phyloP scores from a whole-genome alignment of 257 asterid genomes.

The Petunia axillaris region DNA sequence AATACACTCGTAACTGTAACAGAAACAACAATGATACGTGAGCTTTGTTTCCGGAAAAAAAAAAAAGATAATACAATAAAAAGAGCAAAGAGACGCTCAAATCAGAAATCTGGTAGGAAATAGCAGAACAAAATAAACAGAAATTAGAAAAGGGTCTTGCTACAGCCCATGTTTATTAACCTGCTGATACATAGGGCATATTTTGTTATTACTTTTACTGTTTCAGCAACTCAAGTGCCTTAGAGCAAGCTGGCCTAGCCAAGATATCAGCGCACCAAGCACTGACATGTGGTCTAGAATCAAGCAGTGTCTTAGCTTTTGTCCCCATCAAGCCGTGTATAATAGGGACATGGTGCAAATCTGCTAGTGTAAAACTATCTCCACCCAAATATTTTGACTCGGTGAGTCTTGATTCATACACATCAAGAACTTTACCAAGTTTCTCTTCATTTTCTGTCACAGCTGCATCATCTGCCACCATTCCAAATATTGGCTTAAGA shows the following conservation, averaged over 20 bases:
- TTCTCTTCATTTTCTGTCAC: constrained; percentile 31
- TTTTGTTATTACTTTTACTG: background rate
- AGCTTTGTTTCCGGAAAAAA: no score
- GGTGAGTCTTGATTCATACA: constrained; percentile 52
- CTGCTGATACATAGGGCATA: background rate
- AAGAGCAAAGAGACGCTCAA: background rate
- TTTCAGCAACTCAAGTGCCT: constrained; percentile 1
- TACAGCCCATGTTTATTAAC: background rate
- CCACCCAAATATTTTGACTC: constrained; percentile 43
- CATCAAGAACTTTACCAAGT: constrained; percentile 47
- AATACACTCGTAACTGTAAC: no score
- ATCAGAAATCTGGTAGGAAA: background rate
- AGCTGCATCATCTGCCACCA: constrained; percentile 30
- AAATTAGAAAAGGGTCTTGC: background rate
- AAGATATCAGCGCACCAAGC: constrained; percentile 12
- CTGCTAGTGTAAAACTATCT: background rate
- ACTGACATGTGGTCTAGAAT: constrained; percentile 20
- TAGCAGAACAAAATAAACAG: background rate
- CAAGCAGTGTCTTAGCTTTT: constrained; percentile 12
- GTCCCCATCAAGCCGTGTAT: background rate
- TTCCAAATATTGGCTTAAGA: constrained; percentile 49
- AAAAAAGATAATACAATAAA: no score
- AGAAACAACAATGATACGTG: no score
- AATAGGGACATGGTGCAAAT: constrained; percentile 12
- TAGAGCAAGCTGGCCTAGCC: constrained; percentile 9